These are phyloP conservation scores for Stephania yunnanensis DNA, from an alignment of 164 flowering plant species.

Conservation along the genomic window DNA sequence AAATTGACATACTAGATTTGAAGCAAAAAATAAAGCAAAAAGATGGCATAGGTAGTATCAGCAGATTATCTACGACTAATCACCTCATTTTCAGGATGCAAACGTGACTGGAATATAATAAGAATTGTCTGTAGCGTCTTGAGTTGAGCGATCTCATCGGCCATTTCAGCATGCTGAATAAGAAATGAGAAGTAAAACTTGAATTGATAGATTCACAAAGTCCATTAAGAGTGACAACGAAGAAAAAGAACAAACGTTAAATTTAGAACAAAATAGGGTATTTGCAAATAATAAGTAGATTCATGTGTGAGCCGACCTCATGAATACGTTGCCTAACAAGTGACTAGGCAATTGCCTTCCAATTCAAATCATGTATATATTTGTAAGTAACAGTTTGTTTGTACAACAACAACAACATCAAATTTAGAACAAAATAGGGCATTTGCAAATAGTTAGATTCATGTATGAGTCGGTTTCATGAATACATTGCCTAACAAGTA, in stretches of 20 bases:
- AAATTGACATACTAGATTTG: background rate
- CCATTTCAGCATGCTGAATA: slow-evolving; percentile 89
- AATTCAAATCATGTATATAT: too few relatives aligned
- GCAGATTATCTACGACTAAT: background rate
- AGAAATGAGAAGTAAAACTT: slow-evolving; percentile 11
- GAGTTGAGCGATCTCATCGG: slow-evolving; percentile 82
- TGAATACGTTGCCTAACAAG: background rate
- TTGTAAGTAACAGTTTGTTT: too few relatives aligned
- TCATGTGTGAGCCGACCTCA: background rate
- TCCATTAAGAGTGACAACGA: background rate
- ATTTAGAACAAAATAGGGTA: background rate
- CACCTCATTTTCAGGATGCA: slow-evolving; percentile 93
- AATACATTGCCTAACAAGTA: background rate
- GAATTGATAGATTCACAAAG: background rate
- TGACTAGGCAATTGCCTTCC: background rate
- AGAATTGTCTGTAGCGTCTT: slow-evolving; percentile 92
- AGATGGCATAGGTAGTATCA: background rate
- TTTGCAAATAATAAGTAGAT: background rate
- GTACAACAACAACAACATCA: too few relatives aligned
- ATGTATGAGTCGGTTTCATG: background rate
- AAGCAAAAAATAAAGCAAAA: background rate
- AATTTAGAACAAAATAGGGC: background rate
- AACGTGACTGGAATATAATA: slow-evolving; percentile 80
- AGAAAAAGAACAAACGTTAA: background rate
- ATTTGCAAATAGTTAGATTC: background rate